phyloP scores from a whole-genome alignment of 1,139 yeast species.

The Candida frijolesensis region DNA sequence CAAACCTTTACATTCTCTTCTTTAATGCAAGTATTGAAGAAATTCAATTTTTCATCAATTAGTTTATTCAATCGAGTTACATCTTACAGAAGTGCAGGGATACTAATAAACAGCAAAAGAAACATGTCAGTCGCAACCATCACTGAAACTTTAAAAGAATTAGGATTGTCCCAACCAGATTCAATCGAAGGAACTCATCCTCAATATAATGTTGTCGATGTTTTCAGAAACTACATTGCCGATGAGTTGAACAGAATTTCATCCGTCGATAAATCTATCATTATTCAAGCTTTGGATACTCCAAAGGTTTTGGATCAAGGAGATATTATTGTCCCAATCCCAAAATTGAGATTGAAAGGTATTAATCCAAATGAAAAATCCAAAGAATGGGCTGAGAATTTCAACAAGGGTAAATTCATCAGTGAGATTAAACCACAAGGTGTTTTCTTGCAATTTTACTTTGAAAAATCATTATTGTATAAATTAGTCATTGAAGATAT shows the following conservation, averaged over 20 bases:
- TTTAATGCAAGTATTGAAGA: conserved; percentile 15
- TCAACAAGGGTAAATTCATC: conserved; percentile 69
- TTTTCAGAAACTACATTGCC: conserved; percentile 87
- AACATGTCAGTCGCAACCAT: conserved; percentile 24
- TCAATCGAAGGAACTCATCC: conserved; percentile 54
- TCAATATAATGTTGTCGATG: conserved; percentile 73
- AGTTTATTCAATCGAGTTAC: conserved; percentile 1
- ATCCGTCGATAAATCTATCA: conserved; percentile 66
- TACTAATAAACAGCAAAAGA: not conserved
- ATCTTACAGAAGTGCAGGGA: not conserved
- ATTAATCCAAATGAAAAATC: conserved; percentile 85
- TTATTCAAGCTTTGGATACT: conserved; percentile 87
- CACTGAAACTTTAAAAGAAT: conserved; percentile 35
- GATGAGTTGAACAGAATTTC: conserved; percentile 73
- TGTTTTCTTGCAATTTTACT: conserved; percentile 88
- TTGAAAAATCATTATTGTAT: conserved; percentile 65
- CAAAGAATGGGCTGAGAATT: conserved; percentile 72
- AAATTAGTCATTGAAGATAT: conserved; percentile 73
- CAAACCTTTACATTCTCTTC: not conserved
- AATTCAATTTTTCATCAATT: conserved; percentile 2
- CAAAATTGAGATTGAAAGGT: conserved; percentile 90
- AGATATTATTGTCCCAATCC: conserved; percentile 89
- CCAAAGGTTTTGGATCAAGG: conserved; percentile 88
- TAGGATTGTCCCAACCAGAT: conserved; percentile 39
- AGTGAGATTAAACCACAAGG: conserved; percentile 81